phyloP scores from a whole-genome alignment of 768 basidiomycete species.

The Mrakia frigida region DNA sequence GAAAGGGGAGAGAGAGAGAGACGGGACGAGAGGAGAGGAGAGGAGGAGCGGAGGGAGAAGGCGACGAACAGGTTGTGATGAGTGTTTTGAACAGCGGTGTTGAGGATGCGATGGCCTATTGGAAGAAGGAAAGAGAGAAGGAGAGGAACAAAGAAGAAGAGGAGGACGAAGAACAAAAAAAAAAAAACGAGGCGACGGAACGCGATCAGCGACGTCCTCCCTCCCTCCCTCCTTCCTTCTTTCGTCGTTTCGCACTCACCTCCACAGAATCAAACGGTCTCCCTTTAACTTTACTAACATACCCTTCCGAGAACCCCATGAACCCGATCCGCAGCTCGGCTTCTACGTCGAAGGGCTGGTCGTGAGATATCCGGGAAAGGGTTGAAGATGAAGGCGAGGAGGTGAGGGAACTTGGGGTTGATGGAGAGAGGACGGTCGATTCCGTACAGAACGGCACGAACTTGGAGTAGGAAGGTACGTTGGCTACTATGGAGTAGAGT shows the following conservation, averaged over 20 bases:
- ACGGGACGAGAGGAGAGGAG: not conserved
- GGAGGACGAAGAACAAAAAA: not conserved
- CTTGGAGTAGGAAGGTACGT: slow-evolving; percentile 74
- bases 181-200: not conserved
- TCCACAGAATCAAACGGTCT: slow-evolving; percentile 70
- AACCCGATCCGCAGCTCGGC: slow-evolving; percentile 69
- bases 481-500: slow-evolving; percentile 78
- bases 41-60: not conserved
- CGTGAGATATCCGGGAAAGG: too few relatives aligned
- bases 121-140: slow-evolving; percentile 11
- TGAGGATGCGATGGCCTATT: slow-evolving; percentile 64
- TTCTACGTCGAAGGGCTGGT: too few relatives aligned
- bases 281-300: slow-evolving; percentile 77
- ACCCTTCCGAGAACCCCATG: slow-evolving; percentile 77
- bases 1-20: not conserved
- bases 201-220: too few relatives aligned
- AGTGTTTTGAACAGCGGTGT: slow-evolving; percentile 70
- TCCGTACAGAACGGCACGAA: slow-evolving; percentile 85
- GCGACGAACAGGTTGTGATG: slow-evolving; percentile 54
- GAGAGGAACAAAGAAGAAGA: not conserved
- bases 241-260: slow-evolving; percentile 56
- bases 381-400: too few relatives aligned
- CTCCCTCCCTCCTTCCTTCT: too few relatives aligned
- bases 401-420: too few relatives aligned
- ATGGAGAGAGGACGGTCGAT: too few relatives aligned